Percentiles rank a stretch among this genome's conserved stretches.
These are phyloP conservation scores for Camillea tinctor DNA, from an alignment of 2,329 filamentous ascomycete genomes.

Conservation along the genomic window DNA sequence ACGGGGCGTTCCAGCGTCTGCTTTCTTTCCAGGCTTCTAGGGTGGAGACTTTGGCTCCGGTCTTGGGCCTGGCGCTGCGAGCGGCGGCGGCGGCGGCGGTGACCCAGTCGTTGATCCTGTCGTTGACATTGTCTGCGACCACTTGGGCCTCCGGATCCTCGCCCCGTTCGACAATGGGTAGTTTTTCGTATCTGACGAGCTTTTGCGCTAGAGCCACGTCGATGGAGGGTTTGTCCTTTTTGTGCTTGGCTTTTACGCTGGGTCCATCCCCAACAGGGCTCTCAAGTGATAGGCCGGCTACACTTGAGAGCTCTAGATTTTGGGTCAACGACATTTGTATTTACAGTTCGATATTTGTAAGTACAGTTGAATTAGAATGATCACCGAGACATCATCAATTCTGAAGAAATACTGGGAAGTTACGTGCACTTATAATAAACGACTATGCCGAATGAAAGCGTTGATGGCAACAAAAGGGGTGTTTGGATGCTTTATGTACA, in stretches of 20 bases:
- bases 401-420: not conserved
- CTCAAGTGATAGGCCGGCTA: not conserved
- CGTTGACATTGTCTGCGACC: not conserved
- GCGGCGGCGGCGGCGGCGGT: not conserved
- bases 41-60: not conserved
- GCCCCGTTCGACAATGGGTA: constrained; percentile 4
- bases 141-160: not conserved
- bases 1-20: not conserved
- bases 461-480: not conserved
- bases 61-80: not conserved
- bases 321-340: not conserved
- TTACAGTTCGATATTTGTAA: too few relatives aligned
- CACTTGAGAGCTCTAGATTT: not conserved
- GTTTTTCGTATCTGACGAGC: constrained; percentile 1
- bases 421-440: not conserved
- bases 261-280: not conserved
- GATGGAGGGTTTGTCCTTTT: constrained; percentile 7
- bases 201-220: constrained; percentile 9
- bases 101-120: too few relatives aligned
- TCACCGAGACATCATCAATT: too few relatives aligned
- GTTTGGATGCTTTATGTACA: not conserved
- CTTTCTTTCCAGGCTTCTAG: not conserved
- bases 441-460: not conserved
- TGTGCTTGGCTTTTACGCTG: not conserved
- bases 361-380: too few relatives aligned